These are phyloP conservation scores for Colletotrichum shisoi DNA, from an alignment of 2,329 filamentous ascomycete genomes.

Conservation along the genomic window DNA sequence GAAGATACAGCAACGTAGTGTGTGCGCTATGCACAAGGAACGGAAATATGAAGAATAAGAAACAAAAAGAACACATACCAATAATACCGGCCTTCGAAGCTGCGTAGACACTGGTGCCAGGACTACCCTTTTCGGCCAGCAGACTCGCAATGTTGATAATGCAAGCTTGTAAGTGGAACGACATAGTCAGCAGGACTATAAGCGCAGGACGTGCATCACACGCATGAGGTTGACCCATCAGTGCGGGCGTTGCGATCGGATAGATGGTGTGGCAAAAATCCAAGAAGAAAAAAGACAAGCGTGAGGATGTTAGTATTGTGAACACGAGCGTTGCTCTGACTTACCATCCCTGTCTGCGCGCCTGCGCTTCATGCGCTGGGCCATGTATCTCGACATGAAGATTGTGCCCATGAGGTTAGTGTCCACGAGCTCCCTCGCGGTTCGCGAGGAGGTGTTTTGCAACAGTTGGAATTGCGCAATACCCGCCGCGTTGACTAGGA, in stretches of 20 bases:
- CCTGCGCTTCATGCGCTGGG: constrained; percentile 56
- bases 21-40: constrained; percentile 23
- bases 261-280: constrained; percentile 19
- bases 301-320: background rate
- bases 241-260: constrained; percentile 25
- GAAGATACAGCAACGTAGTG: constrained; percentile 3
- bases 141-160: constrained; percentile 86
- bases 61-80: constrained; percentile 55
- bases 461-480: constrained; percentile 72
- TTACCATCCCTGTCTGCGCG: constrained; percentile 43
- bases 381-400: constrained; percentile 63
- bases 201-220: constrained; percentile 3
- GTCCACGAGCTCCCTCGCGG: constrained; percentile 66
- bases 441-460: constrained; percentile 58
- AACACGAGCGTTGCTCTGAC: constrained; percentile 22
- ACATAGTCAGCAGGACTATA: constrained; percentile 27
- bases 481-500: constrained; percentile 84
- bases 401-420: constrained; percentile 77
- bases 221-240: constrained; percentile 3
- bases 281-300: background rate
- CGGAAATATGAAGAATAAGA: constrained; percentile 6
- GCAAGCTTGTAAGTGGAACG: constrained; percentile 56
- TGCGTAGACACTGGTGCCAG: constrained; percentile 76
- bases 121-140: constrained; percentile 72
- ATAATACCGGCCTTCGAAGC: constrained; percentile 83